Percentiles rank a stretch among this genome's conserved stretches.
Evolutionary conservation across 371 early-diverging fungal species (phyloP).

Genomic region (Mortierella sp.): DNA sequence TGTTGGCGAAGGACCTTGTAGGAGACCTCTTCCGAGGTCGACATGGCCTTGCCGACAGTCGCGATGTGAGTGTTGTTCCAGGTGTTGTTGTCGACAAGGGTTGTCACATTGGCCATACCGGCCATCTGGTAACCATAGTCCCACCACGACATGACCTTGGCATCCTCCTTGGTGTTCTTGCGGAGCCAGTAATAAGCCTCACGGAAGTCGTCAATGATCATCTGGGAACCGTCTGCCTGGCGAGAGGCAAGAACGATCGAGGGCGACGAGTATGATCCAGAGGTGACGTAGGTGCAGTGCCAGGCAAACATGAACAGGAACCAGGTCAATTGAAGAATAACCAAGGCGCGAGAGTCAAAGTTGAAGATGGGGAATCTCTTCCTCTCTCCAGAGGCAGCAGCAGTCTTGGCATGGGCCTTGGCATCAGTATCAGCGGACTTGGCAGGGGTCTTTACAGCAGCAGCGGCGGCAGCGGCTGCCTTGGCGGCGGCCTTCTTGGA

Average conservation of each 20-base stretch:
- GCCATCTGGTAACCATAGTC: slow-evolving; percentile 99
- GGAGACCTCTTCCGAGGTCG: slow-evolving; percentile 91
- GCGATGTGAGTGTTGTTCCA: slow-evolving; percentile 99
- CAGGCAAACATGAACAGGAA: slow-evolving; percentile 88
- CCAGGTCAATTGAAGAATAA: slow-evolving; percentile 70
- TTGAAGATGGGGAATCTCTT: slow-evolving; percentile 59
- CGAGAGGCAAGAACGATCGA: slow-evolving; percentile 98
- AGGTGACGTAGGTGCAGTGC: slow-evolving; percentile 99
- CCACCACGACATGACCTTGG: slow-evolving; percentile 99
- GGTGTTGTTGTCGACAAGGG: slow-evolving; percentile 99
- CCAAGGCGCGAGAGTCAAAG: slow-evolving; percentile 63
- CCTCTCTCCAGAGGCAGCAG: slow-evolving; percentile 50
- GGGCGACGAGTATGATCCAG: slow-evolving; percentile 97
- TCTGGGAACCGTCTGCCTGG: slow-evolving; percentile 86
- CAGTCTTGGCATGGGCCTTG: slow-evolving; percentile 41
- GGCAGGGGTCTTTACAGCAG: slow-evolving; percentile 38
- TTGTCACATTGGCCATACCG: slow-evolving; percentile 98
- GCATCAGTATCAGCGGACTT: slow-evolving; percentile 34
- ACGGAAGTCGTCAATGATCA: slow-evolving; percentile 99
- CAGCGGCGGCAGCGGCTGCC: slow-evolving; percentile 8
- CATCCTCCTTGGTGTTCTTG: slow-evolving; percentile 93
- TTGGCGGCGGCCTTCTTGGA: slow-evolving; percentile 17
- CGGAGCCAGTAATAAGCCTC: slow-evolving; percentile 99
- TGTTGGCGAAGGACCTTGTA: slow-evolving; percentile 92
- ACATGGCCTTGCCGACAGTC: slow-evolving; percentile 97